These are phyloP conservation scores for Cystofilobasidium ferigula DNA, from an alignment of 768 basidiomycete genomes.

Conservation along the genomic window DNA sequence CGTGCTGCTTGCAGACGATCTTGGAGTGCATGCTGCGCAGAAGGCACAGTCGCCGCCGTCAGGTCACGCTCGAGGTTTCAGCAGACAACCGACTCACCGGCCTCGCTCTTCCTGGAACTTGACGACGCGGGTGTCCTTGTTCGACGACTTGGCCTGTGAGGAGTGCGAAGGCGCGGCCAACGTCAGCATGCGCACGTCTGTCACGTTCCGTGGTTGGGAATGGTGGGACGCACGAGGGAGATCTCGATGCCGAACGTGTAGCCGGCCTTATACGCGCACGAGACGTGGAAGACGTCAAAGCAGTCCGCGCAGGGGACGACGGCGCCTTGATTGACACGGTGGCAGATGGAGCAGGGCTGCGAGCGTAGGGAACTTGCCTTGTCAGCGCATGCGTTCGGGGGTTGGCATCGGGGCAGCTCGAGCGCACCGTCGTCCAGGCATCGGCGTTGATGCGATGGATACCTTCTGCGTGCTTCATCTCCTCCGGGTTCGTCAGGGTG, in stretches of 20 bases:
- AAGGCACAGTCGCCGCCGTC: background rate
- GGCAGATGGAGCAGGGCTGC: slow-evolving; percentile 68
- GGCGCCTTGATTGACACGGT: slow-evolving; percentile 55
- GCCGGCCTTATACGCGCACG: slow-evolving; percentile 78
- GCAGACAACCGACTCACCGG: slow-evolving; percentile 33
- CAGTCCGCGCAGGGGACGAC: slow-evolving; percentile 78
- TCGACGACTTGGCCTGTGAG: slow-evolving; percentile 60
- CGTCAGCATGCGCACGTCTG: background rate
- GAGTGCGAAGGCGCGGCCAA: background rate
- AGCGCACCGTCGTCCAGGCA: slow-evolving; percentile 10
- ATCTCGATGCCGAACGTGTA: slow-evolving; percentile 89
- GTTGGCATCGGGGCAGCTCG: background rate
- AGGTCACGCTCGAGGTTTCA: too few relatives aligned
- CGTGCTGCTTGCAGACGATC: slow-evolving; percentile 67
- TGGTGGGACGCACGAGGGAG: slow-evolving; percentile 50
- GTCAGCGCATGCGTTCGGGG: background rate
- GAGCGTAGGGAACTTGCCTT: background rate
- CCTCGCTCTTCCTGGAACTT: slow-evolving; percentile 70
- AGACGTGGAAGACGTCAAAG: slow-evolving; percentile 60
- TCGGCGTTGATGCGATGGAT: background rate
- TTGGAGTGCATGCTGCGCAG: slow-evolving; percentile 53
- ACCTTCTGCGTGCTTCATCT: slow-evolving; percentile 7
- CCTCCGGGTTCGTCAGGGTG: background rate
- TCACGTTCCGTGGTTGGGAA: slow-evolving; percentile 20
- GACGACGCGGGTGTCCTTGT: slow-evolving; percentile 54